Base-by-base conservation (phyloP, 2,329 filamentous ascomycete species). In the Fusarium equiseti region DNA sequence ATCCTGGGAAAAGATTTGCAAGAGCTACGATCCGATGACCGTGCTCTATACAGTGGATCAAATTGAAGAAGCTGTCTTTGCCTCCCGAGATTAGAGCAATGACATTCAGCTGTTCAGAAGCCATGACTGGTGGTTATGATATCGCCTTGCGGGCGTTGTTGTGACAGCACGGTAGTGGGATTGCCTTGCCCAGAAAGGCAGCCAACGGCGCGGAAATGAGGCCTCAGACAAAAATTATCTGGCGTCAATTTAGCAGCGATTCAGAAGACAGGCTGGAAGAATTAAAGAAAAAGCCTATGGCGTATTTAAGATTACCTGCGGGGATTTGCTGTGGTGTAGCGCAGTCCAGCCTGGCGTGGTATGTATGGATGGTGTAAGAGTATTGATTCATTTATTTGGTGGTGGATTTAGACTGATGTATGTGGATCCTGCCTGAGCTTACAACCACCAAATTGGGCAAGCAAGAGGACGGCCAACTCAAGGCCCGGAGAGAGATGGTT, bases 1-100 rank as follows among this genome's bases (percentile, higher is more conserved):
- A 44, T 38, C 63, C 70, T 51, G 74, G 95, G 78, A 95, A 88
- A 59, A 99, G 85, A 80, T 99, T 99, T 52, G 93, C 96, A 50
- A 99, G 84, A 10, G 96, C 96, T 53, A 98, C 88, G 49, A 99
- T 85, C 68, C 87, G 87, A 81, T 98, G 95, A 26, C 93, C 94
- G 79, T 97, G 92, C 63, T 90, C 89, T 71, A 94, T 85, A 81
- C 95, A 98, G 83, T 99, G 96, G 63, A 98, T 87, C 72, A 97
- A 87, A 22, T 93, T 95, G 83, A 92, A 98, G 80, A 99, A 91
- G 71, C 95, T 98, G 83, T 99, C 96, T 83, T 99, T 99, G 72
- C 96, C 96, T 65, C 96, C 96, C 22, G 96, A 99, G 71, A 99
- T 91, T 68, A 99, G 86, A 52, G 93, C 95, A 74, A 99, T 95